phyloP scores from a whole-genome alignment of 306 rosid species.

The Prunus mongolica region DNA sequence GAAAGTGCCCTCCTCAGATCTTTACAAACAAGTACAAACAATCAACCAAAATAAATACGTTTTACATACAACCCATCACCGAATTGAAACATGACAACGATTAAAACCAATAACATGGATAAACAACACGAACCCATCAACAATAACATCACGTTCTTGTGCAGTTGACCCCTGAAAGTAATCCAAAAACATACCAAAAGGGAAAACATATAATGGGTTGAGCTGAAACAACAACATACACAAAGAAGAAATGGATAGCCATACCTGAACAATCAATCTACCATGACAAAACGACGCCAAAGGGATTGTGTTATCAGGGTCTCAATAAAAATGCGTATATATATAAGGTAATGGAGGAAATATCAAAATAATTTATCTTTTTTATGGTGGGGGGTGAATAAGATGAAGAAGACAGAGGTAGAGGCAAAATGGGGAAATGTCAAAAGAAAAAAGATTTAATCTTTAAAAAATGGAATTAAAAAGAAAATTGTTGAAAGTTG shows the following conservation, averaged over 20 bases:
- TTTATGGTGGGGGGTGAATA: slow-evolving; percentile 27
- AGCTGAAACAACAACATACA: not conserved
- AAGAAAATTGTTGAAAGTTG: not conserved
- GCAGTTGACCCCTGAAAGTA: slow-evolving; percentile 10
- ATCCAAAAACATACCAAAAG: slow-evolving; percentile 7
- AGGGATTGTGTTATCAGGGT: slow-evolving; percentile 13
- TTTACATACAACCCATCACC: not conserved
- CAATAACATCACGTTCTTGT: slow-evolving; percentile 15
- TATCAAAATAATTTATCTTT: not conserved
- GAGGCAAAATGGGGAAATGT: slow-evolving; percentile 37
- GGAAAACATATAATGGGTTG: slow-evolving; percentile 8
- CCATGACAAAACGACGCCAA: slow-evolving; percentile 23
- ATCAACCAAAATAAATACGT: slow-evolving; percentile 5
- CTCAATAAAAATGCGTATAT: slow-evolving; percentile 16
- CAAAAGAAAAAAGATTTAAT: not conserved
- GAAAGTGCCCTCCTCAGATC: slow-evolving; percentile 26
- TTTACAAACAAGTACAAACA: slow-evolving; percentile 16
- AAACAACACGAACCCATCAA: slow-evolving; percentile 15
- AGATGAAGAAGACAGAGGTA: slow-evolving; percentile 38
- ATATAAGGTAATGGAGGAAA: slow-evolving; percentile 9
- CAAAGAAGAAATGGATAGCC: slow-evolving; percentile 12
- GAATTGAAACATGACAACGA: slow-evolving; percentile 13
- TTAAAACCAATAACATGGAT: not conserved
- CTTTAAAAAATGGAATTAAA: not conserved
- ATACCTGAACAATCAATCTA: slow-evolving; percentile 39